Conservation (phyloP, 2,329 filamentous ascomycete genomes). For the Colletotrichum eremochloae region DNA sequence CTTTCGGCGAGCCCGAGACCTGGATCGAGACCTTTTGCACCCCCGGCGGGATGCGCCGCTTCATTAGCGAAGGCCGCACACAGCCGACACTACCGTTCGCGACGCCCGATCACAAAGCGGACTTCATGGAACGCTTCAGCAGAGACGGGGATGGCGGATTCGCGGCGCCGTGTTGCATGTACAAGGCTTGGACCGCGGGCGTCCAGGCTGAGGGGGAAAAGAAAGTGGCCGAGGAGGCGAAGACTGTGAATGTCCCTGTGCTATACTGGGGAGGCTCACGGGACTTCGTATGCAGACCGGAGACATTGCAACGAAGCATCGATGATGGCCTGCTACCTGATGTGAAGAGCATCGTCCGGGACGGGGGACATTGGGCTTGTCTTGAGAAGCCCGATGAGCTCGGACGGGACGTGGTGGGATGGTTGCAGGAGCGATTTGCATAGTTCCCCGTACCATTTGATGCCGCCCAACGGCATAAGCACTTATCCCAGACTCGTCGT, state of each 20-base stretch:
- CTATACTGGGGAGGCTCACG: conserved; percentile 47
- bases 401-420: conserved; percentile 44
- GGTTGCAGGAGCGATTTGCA: conserved; percentile 41
- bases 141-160: conserved; percentile 47
- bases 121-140: conserved; percentile 47
- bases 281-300: conserved; percentile 47
- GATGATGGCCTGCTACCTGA: conserved; percentile 46
- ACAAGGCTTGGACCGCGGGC: conserved; percentile 43
- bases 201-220: conserved; percentile 46
- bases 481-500: neutral
- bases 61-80: conserved; percentile 43
- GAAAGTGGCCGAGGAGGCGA: conserved; percentile 37
- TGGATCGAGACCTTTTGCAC: conserved; percentile 54
- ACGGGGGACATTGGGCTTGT: conserved; percentile 50
- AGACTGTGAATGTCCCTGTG: conserved; percentile 46
- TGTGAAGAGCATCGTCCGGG: conserved; percentile 44
- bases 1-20: conserved; percentile 50
- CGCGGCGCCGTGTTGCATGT: conserved; percentile 48
- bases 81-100: conserved; percentile 48
- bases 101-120: conserved; percentile 44
- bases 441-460: neutral
- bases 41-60: conserved; percentile 51
- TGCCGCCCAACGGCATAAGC: neutral
- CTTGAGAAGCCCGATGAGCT: conserved; percentile 49
- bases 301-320: conserved; percentile 42